Conservation (phyloP, 345 rosid species). For the Eucalyptus tenuipes region DNA sequence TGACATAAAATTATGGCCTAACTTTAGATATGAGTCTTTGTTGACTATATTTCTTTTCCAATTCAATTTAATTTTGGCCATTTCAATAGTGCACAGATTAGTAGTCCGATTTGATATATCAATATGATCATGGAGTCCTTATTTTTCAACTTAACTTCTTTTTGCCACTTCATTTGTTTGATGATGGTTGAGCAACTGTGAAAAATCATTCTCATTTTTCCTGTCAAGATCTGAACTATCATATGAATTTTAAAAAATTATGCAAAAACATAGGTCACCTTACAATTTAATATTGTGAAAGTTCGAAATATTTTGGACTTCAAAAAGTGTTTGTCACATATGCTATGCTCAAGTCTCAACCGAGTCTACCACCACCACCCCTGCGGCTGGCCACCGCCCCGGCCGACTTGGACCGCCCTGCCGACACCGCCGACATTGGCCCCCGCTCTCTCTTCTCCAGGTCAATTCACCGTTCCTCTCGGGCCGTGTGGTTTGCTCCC, state of each 20-base stretch:
- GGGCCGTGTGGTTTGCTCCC: background rate
- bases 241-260: background rate
- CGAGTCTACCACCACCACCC: background rate
- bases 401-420: background rate
- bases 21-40: background rate
- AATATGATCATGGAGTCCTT: background rate
- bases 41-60: background rate
- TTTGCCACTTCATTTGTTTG: background rate
- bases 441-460: background rate
- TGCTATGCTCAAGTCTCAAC: background rate
- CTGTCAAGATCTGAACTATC: background rate
- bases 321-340: accelerated
- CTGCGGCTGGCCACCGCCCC: background rate
- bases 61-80: background rate
- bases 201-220: background rate
- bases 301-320: background rate
- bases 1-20: background rate
- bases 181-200: background rate
- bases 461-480: background rate
- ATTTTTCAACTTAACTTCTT: background rate
- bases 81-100: background rate
- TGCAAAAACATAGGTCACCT: background rate
- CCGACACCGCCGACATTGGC: no score
- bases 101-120: background rate
- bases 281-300: background rate